Conservation (phyloP, 2,329 filamentous ascomycete genomes). For the Colletotrichum cuscutae region DNA sequence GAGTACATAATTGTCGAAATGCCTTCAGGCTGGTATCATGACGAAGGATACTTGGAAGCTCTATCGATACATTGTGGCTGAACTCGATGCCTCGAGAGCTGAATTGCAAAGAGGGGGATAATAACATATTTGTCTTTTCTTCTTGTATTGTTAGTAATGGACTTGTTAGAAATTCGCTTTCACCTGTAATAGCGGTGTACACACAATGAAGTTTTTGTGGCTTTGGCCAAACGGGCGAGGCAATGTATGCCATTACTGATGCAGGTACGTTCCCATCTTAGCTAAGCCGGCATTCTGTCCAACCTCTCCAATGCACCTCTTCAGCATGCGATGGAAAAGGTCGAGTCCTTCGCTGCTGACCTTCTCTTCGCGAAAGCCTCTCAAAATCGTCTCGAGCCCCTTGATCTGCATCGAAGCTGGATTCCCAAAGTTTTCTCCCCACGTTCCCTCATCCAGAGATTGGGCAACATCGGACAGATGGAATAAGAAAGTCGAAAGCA, state of each 20-base stretch:
- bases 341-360: background rate
- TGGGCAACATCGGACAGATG: background rate
- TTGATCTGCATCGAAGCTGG: background rate
- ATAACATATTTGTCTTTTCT: no score
- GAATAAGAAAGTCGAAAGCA: background rate
- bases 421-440: background rate
- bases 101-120: no score
- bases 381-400: background rate
- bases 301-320: background rate
- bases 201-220: background rate
- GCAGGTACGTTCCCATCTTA: background rate
- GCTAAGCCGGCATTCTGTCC: background rate
- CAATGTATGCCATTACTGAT: background rate
- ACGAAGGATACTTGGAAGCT: background rate
- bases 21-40: background rate
- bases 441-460: background rate
- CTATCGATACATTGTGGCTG: no score
- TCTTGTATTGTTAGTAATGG: no score
- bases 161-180: no score
- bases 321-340: background rate
- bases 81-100: no score
- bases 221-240: background rate
- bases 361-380: background rate
- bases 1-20: no score
- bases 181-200: background rate